Evolutionary conservation across 352 stramenopile species (phyloP), one percentile per base, ranked within the genome.

Genomic region (Pythium insidiosum): DNA sequence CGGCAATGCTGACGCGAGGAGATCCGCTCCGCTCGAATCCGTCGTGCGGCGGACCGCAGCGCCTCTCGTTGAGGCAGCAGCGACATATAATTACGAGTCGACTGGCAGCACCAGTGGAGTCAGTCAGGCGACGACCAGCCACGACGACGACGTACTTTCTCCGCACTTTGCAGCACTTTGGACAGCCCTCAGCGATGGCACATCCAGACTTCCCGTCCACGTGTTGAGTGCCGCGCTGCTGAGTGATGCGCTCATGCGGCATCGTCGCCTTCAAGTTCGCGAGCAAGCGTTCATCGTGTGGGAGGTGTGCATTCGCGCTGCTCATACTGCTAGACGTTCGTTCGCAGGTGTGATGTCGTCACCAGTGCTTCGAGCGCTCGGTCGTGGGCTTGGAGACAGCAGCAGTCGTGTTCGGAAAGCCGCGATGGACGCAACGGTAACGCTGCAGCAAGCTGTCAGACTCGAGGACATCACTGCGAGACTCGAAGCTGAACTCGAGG

Each of bases 271-370:
- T 3, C 68, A 84, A 58, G 54, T 90, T 2, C 70, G 78, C 11
- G 74, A 84, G 46, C 68, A 85, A 59, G 71, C 61, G 9, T 31
- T 77, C 0, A 69, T 66, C 44, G 51, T 83, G 13, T 88, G 73
- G 73, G 68, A 80, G 10, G 49, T 80, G 2, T 41, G 77, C 5
- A 33, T 85, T 20, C 41, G 88, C 2, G 55, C 63, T 1, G 38
- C 43, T 0, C 39, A 68, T 0, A 46, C 50, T n/a, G 43, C 73
- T 7, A 34, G 34, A 9, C 48, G 65, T 6, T 58, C 42, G 0
- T 38, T 25, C 2, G 37, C 36, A 11, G 49, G 37, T 29, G 25
- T 62, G 2, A 11, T 61, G 6, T 39, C 55, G 22, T 38, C 54
- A 40, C 40, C 45, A 26, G 29, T 55, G 1, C 15, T 88, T 2